Base-by-base conservation (phyloP, 1,139 yeast species). In the Sugiyamaella japonica region DNA sequence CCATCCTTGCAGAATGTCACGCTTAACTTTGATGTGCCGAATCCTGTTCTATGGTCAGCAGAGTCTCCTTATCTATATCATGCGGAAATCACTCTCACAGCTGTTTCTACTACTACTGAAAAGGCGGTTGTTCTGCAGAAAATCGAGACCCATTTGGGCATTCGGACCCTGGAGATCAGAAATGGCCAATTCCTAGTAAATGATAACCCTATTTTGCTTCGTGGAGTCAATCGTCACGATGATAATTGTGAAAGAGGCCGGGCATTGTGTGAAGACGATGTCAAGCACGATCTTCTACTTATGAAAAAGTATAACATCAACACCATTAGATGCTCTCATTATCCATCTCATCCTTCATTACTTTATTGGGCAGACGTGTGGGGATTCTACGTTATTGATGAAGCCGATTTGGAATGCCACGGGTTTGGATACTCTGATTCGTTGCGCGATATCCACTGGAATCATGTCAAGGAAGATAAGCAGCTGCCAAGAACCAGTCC, bases 361-460 rank as follows among this genome's bases (percentile, higher is more conserved):
- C 42, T 55, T 12, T 48, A 55, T 42, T 61, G 63, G 59, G 66
- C 67, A 10, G 70, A 71, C 53, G 55, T 59, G 29, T 58, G 63
- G 7, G 75, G 75, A 4, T 64, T 72, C 32, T 72, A 72, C 64
- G 73, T 72, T n/a, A 60, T 72, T 32, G 73, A 71, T 52, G 76
- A 72, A 58, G 71, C 76, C 1, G 75, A 72, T 58, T 61, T 72
- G 38, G 76, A 72, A 55, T 69, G 73, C 51, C 76, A 72, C 57
- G 76, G 76, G 1, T 70, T 72, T 43, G 47, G 37, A 15, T 39
- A 7, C 25, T 40, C 54, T 1, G 51, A 47, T 13, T n/a, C 45
- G 7, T 41, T 48, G 6, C 56, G 50, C 20, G 52, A 50, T 42
- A 44, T 45, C 29, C 28, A 43, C 34, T 42, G 23, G 32, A 20